Base-by-base conservation (phyloP, 2,329 filamentous ascomycete genomes). In the Penicillium sp. region DNA sequence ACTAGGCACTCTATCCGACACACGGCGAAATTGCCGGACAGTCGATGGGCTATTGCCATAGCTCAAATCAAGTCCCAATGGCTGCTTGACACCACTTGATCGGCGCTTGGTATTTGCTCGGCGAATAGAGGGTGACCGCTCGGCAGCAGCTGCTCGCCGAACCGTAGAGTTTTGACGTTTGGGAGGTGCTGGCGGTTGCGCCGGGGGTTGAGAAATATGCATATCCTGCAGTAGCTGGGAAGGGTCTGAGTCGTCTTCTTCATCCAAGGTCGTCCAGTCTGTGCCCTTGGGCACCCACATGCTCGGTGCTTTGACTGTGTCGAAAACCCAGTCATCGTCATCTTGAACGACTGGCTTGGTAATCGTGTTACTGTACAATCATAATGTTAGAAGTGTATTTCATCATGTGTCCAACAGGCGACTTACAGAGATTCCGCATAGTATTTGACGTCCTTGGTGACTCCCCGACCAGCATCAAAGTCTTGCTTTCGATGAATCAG, bases 11-110 rank as follows among this genome's bases (percentile, higher is more conserved):
- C 71, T 69, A 53, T 86, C 84, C 0, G 89, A 92, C 1, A 94
- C 87, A 15, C 90, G 80, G 47, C 86, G 85, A 70, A 95, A 96
- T 35, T 94, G 82, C 37, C 89, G 82, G 50, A 94, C 86, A 11
- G 89, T 95, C 1, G 90, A 95, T 1, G 85, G 86, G 6, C 82
- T 84, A 63, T 96, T 96, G 35, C 90, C 92, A 65, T 93, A 96
- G 4, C 84, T 93, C 72, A 94, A 82, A 56, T 96, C 87, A 1
- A 92, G 76, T 38, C 88, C 87, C 2, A 95, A 73, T 0, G 90
- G 89, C 48, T 85, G 82, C 64, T 86, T 88, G 1, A 77, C 64
- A 2, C 72, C 72, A 39, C 68, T 72, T 7, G 66, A 66, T 28
- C 61, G 55, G 37, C 69, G 59, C 50, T 68, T 71, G 20, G 56